Conservation (phyloP, 257 asterid species). For the Solanum peruvianum region DNA sequence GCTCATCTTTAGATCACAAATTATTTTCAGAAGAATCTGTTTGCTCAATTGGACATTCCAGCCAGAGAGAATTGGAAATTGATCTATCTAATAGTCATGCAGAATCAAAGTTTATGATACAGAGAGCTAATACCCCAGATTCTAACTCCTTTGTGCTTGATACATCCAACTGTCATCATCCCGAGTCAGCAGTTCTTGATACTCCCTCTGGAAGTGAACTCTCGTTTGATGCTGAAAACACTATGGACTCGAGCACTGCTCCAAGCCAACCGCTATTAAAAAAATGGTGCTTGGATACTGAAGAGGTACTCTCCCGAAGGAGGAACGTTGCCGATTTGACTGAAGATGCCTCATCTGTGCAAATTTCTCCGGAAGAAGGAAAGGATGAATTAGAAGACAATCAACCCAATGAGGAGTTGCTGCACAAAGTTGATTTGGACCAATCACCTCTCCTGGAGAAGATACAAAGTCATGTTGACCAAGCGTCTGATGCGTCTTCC, state of each 20-base stretch:
- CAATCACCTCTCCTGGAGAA: conserved; percentile 11
- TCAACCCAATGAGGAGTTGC: conserved; percentile 17
- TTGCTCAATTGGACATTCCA: conserved; percentile 17
- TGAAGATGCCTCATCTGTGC: conserved; percentile 9
- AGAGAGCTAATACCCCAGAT: conserved; percentile 13
- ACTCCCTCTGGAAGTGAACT: conserved; percentile 1
- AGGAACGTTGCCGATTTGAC: background rate
- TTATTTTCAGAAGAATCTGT: conserved; percentile 14
- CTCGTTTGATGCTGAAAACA: conserved; percentile 18
- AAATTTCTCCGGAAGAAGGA: conserved; percentile 16
- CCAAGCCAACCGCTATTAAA: conserved; percentile 16
- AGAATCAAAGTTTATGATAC: conserved; percentile 8
- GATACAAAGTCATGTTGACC: conserved; percentile 15
- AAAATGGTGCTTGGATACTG: conserved; percentile 18
- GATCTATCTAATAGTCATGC: conserved; percentile 9
- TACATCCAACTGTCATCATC: background rate
- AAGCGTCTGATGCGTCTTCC: conserved; percentile 4
- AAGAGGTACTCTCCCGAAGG: conserved; percentile 21
- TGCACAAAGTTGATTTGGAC: conserved; percentile 7
- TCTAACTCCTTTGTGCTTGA: conserved; percentile 5
- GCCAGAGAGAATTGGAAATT: conserved; percentile 18
- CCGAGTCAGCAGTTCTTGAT: conserved; percentile 18
- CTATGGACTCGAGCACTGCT: conserved; percentile 7
- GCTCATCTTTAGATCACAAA: conserved; percentile 15
- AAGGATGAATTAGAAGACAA: conserved; percentile 13